A percentile compares a stretch with the other conserved stretches of the same genome.
Evolutionary conservation across 345 rosid species (phyloP).

Genomic region (Pistacia atlantica): DNA sequence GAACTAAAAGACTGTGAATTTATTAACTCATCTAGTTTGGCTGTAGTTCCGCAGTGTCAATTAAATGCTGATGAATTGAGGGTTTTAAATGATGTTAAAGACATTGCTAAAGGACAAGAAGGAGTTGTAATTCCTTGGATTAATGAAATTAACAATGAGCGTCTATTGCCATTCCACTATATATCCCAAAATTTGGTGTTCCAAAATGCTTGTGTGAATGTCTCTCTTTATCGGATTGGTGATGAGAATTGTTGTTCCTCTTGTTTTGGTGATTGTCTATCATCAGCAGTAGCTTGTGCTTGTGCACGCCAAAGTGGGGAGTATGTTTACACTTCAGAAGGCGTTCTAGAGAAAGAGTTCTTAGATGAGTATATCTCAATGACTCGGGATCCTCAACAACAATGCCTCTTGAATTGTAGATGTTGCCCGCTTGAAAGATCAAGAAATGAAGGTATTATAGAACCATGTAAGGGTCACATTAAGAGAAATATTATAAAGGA

Average conservation of each 20-base stretch:
- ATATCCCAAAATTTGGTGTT: constrained; percentile 56
- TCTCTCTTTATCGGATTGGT: constrained; percentile 58
- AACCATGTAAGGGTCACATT: constrained; percentile 87
- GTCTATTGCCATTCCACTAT: constrained; percentile 65
- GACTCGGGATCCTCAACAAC: constrained; percentile 57
- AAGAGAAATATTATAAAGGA: constrained; percentile 77
- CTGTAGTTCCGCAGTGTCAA: constrained; percentile 49
- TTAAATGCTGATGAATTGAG: constrained; percentile 52
- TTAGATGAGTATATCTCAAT: constrained; percentile 61
- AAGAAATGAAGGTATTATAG: constrained; percentile 47
- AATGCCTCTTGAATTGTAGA: constrained; percentile 51
- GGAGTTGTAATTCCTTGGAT: constrained; percentile 66
- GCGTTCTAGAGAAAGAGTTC: constrained; percentile 61
- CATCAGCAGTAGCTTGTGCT: constrained; percentile 48
- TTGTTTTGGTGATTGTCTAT: constrained; percentile 72
- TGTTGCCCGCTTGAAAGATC: constrained; percentile 75
- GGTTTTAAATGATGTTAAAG: constrained; percentile 44
- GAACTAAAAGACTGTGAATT: constrained; percentile 18
- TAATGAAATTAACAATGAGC: constrained; percentile 60
- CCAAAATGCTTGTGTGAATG: constrained; percentile 56
- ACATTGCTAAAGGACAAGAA: constrained; percentile 81
- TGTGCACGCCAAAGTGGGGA: constrained; percentile 53
- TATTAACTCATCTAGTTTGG: constrained; percentile 34
- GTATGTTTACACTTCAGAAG: constrained; percentile 59
- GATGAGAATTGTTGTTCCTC: constrained; percentile 63